Percentiles rank a stretch among this genome's conserved stretches.
phyloP scores from a whole-genome alignment of 208 protist species.

The Acanthamoeba quina region DNA sequence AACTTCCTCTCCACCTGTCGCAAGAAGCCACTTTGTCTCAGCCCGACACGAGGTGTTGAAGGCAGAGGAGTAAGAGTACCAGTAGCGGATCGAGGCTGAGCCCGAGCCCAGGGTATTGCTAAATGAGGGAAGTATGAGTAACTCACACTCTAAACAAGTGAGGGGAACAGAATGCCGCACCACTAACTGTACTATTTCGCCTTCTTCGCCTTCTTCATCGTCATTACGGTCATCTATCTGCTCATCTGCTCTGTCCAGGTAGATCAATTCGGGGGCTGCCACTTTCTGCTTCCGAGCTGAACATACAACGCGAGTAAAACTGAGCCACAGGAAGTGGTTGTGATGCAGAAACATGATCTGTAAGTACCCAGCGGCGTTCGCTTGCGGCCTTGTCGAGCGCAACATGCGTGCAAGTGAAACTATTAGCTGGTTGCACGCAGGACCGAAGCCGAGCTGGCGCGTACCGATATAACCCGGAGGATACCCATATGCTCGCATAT shows the following conservation, averaged over 20 bases:
- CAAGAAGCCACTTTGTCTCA: too few species aligned
- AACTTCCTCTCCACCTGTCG: background rate
- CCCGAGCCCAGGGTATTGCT: conserved; percentile 1
- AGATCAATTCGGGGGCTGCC: background rate
- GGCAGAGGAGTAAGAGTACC: background rate
- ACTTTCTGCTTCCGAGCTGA: background rate
- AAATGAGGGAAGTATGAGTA: background rate
- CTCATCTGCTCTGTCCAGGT: conserved; percentile 1
- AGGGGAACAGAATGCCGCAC: background rate
- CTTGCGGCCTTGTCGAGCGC: background rate
- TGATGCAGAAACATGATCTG: background rate
- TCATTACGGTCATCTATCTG: background rate
- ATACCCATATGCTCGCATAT: background rate
- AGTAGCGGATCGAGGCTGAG: background rate
- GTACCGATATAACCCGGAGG: background rate
- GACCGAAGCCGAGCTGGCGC: background rate
- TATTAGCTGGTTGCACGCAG: background rate
- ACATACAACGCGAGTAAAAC: background rate
- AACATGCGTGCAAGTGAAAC: background rate
- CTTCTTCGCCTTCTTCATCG: too few species aligned
- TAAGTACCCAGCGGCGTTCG: background rate
- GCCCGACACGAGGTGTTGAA: background rate
- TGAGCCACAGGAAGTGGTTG: background rate
- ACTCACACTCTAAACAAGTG: background rate
- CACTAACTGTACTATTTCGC: background rate